A percentile compares a stretch with the other conserved stretches of the same genome.
phyloP scores from a whole-genome alignment of 768 basidiomycete genomes.

The Lactifluus volemus region DNA sequence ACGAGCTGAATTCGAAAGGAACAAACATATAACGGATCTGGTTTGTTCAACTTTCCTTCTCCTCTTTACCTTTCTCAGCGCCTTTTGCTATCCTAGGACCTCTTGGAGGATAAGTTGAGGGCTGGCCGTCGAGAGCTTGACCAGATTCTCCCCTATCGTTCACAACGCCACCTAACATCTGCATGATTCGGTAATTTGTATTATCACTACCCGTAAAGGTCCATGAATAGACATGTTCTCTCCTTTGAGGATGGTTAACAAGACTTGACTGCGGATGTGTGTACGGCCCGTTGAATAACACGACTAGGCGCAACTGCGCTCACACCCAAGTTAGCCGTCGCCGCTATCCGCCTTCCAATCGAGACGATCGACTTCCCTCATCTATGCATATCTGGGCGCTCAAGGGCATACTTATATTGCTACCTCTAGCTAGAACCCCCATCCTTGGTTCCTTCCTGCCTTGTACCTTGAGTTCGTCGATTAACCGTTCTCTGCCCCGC shows the following conservation, averaged over 20 bases:
- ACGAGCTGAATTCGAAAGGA: constrained; percentile 61
- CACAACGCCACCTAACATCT: constrained; percentile 1
- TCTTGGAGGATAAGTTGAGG: constrained; percentile 55
- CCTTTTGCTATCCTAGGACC: constrained; percentile 30
- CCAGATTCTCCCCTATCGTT: constrained; percentile 40
- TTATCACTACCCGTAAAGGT: neutral
- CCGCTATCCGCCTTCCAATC: neutral
- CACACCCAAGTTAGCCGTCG: no score
- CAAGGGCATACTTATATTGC: neutral
- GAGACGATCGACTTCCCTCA: neutral
- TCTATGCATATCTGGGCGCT: neutral
- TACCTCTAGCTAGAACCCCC: neutral
- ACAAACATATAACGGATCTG: constrained; percentile 45
- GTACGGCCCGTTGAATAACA: neutral
- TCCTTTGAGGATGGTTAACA: neutral
- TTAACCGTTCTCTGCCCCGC: neutral
- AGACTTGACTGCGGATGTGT: neutral
- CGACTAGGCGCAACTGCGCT: neutral
- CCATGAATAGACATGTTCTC: neutral
- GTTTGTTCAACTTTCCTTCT: constrained; percentile 31
- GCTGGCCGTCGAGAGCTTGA: constrained; percentile 51
- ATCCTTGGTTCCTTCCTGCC: neutral
- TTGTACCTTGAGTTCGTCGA: neutral
- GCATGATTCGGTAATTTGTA: neutral
- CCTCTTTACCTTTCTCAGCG: neutral